A percentile compares a stretch with the other conserved stretches of the same genome.
Evolutionary conservation across 768 basidiomycete genomes (phyloP).

Genomic region (Termitomyces sp.): DNA sequence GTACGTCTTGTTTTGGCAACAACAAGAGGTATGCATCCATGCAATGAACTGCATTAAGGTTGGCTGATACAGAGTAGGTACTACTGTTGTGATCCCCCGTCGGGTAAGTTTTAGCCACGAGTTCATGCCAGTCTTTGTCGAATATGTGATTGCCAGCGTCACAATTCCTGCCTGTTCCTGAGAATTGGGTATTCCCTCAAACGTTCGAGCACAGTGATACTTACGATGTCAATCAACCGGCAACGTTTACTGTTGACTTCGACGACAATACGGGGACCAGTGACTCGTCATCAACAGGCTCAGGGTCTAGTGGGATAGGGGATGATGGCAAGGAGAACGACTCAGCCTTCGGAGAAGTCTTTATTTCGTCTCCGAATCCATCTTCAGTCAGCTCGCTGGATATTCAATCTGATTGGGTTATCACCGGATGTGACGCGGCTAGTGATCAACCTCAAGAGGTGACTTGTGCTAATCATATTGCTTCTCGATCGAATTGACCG

Average conservation of each 20-base stretch:
- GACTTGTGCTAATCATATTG: neutral
- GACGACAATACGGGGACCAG: constrained; percentile 1
- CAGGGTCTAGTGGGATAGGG: neutral
- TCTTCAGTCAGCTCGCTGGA: neutral
- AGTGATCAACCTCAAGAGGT: constrained; percentile 4
- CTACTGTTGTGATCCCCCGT: constrained; percentile 2
- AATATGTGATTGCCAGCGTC: neutral
- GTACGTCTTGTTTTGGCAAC: constrained; percentile 1
- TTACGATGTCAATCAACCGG: neutral
- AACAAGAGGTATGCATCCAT: constrained; percentile 1
- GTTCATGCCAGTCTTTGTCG: neutral
- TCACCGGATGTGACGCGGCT: neutral
- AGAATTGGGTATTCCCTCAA: constrained; percentile 2
- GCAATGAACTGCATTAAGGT: neutral
- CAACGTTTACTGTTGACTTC: constrained; percentile 1
- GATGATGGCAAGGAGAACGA: neutral
- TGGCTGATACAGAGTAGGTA: neutral
- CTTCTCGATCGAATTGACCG: neutral
- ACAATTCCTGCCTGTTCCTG: neutral
- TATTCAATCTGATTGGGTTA: constrained; percentile 1
- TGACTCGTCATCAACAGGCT: neutral
- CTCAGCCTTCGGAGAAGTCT: constrained; percentile 1
- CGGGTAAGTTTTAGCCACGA: neutral
- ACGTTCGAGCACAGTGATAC: neutral
- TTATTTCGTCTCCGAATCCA: constrained; percentile 1